Conservation (phyloP, 1,139 yeast species). For the Suhomyces yuchorum region DNA sequence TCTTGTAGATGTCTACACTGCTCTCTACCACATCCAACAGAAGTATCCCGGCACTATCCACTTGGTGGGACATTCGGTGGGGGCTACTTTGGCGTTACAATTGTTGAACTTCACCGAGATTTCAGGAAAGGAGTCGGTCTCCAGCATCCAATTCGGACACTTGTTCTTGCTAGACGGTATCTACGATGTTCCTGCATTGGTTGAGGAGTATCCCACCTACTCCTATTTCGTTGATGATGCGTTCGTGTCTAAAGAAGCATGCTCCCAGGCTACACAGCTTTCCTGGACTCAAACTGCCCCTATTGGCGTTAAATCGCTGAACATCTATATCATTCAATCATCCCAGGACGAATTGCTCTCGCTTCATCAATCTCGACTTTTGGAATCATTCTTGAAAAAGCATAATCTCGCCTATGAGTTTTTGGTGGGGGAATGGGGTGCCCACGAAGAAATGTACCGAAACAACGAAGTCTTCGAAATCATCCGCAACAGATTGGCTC, state of each 20-base stretch:
- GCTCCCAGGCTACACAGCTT: conserved; percentile 29
- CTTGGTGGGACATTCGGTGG: conserved; percentile 79
- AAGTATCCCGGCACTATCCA: conserved; percentile 22
- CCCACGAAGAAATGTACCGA: conserved; percentile 38
- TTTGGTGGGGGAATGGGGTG: conserved; percentile 31
- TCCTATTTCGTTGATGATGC: conserved; percentile 45
- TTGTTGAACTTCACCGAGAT: conserved; percentile 33
- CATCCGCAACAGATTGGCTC: background rate
- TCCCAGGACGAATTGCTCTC: conserved; percentile 39
- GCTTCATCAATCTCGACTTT: conserved; percentile 24
- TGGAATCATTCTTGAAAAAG: conserved; percentile 21
- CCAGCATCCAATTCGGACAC: background rate
- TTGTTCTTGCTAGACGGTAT: conserved; percentile 51
- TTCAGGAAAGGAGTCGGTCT: background rate
- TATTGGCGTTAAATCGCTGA: conserved; percentile 10
- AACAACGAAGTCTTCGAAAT: conserved; percentile 23
- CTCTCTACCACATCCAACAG: conserved; percentile 36
- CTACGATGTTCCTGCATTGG: conserved; percentile 42
- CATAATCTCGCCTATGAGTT: conserved; percentile 10
- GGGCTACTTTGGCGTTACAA: conserved; percentile 72
- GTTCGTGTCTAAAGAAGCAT: conserved; percentile 29
- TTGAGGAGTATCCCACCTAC: conserved; percentile 49
- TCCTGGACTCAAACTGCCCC: conserved; percentile 16
- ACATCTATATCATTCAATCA: conserved; percentile 30
- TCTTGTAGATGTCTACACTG: conserved; percentile 54